Base-by-base conservation (phyloP, 1,284 basidiomycete genomes). In the Pyrrhoderma lamaoense region DNA sequence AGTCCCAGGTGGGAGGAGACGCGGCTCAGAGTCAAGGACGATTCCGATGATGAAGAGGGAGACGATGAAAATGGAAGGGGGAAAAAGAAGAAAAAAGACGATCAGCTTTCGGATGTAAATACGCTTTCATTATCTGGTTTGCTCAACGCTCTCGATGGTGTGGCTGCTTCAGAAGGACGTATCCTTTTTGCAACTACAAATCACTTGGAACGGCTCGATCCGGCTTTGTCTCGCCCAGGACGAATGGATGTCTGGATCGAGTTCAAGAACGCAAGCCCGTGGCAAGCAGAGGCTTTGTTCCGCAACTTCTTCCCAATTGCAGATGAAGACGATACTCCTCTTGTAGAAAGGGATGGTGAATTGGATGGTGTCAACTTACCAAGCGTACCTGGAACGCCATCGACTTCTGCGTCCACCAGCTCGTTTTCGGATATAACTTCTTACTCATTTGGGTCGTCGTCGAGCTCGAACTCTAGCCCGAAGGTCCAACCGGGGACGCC, bases 201-300 rank as follows among this genome's bases (percentile, higher is more conserved):
- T 63, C 86, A 91, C 61, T 70, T 89, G n/a, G 85, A 90, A 59
- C 75, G 79, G 23, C 76, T 92, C 2, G 89, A 93, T 60, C 85
- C 87, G 3, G 89, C 89, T 0, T 74, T 93, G 5, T 85, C 84
- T 7, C 79, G 86, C 52, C 84, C 86, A n/a, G 89, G 89, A 14
- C 86, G 89, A 23, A 89, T 91, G 82, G 89, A 92, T 59, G 85
- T 93, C 3, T 89, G 86, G 86, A 76, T 92, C 47, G 86, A 91
- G 65, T 93, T 92, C 73, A 85, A 80, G 70, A 84, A 89, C 54
- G 85, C 89, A 27, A 84, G 80, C 56, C 81, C 79, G 58, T 85
- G 81, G 78, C 89, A 92, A 60, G 85, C 85, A 1, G 84, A 88
- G 64, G 77, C 80, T 23, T 72, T 91, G 27, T 92, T 90, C 77